Base-by-base conservation (phyloP, 106 monocot species). In the Posidonia australis region DNA sequence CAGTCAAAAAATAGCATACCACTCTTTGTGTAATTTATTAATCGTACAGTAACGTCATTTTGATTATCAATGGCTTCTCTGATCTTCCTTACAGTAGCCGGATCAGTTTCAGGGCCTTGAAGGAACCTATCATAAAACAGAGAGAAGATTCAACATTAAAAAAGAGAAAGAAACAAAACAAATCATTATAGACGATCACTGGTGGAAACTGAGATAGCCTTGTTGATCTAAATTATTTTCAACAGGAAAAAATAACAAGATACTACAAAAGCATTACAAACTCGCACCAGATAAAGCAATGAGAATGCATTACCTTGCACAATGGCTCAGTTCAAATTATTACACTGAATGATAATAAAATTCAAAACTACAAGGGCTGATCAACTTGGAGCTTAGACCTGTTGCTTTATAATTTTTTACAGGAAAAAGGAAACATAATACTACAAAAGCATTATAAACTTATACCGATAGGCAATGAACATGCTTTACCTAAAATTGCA, bases 51-150 rank as follows among this genome's bases (percentile, higher is more conserved):
- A 13, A 96, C 94, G 68, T 96, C 84, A 5, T 58, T 79, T 66
- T 96, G 84, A 56, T 82, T 96, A 58, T 90, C 90, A 51, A 96
- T 90, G 29, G 94, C 94, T 12, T 90, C 94, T 75, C 90, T 96
- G 29, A 96, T 96, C 77, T 82, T 96, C 71, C 72, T 84, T 16
- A 87, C 94, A 9, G 90, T 96, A 47, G 73, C 76, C 62, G 51
- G 67, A 75, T 96, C 90, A 28, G 94, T 96, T 84, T 96, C 94
- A 74, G 90, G 94, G 44, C 94, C 94, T 77, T 96, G 90, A 66
- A 96, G 89, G 78, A 96, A 96, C 56, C 94, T 96, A 65, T 17
- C 71, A 77, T 57, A 56, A n/a, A 72, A 7, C 17, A 30, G 20
- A 23, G 44, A 28, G 13, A 53, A 1, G 65, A 47, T 19, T 10